Evolutionary conservation across 257 asterid genomes (phyloP), one percentile per base, ranked within the genome.

Genomic region (Fraxinus anomala): DNA sequence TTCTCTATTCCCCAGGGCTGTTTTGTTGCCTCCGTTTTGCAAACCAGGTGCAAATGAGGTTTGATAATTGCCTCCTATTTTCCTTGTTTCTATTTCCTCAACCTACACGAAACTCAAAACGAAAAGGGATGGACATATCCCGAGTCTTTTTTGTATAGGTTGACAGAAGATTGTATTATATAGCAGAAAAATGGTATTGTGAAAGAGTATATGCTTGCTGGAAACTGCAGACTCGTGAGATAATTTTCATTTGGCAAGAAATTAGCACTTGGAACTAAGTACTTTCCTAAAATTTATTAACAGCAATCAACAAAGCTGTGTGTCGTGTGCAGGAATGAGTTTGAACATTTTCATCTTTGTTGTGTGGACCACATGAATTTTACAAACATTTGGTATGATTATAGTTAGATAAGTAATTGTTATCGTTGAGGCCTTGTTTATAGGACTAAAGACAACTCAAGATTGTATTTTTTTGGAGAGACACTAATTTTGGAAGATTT

Each of bases 81-180:
- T n/a, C 66, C 10, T 56, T 26, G 66, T 56, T 56, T 19, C 66
- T n/a, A 56, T n/a, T 56, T n/a, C 26, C 80, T 31, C 79, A 70
- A 72, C 78, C 72, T 77, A 24, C 83, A 72, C 78, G 47, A 44
- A 37, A 28, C 80, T 37, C 44, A 73, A 76, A 81, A 69, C 39
- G 71, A 49, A 31, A 72, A 74, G 71, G 77, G 77, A 68, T 73
- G 85, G 42, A 77, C 75, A 36, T 80, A 73, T 70, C 81, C 85
- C 21, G 77, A 75, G 74, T n/a, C 33, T 24, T 24, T 61, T 23
- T 23, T 9, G 68, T 61, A 83, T 86, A 87, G 91, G 84, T 84
- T 81, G 79, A 82, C 82, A 11, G 78, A 81, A 79, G 87, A 79
- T 80, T 89, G 90, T 87, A 80, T 54, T 77, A 79, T 86, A 86